A percentile compares a stretch with the other conserved stretches of the same genome.
These are phyloP conservation scores for Triticum monococcum DNA, from an alignment of 176 grass and related monocot genomes.

Conservation along the genomic window DNA sequence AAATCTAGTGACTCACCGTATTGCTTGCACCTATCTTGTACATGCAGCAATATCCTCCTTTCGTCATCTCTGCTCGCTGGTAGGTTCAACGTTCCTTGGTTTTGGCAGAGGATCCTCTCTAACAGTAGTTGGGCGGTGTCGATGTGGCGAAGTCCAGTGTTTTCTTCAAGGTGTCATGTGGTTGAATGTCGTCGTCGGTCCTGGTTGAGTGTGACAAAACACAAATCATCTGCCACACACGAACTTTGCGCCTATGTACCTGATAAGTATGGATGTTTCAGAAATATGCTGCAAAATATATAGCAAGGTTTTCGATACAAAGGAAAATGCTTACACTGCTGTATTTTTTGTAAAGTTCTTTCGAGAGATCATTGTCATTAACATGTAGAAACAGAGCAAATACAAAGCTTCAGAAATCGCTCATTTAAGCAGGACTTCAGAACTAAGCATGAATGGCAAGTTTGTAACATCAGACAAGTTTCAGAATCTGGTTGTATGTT, in stretches of 20 bases:
- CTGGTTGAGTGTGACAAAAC: slow-evolving; percentile 40
- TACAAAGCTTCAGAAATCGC: background rate
- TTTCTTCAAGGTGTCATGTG: no score
- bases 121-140: no score
- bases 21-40: no score
- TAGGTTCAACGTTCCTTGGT: no score
- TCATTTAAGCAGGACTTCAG: background rate
- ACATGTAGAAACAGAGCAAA: slow-evolving; percentile 49
- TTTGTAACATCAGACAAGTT: slow-evolving; percentile 15
- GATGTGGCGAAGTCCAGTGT: no score
- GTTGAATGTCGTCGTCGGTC: no score
- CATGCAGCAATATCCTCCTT: no score
- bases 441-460: background rate
- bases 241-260: slow-evolving; percentile 95
- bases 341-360: slow-evolving; percentile 98
- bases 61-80: no score
- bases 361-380: slow-evolving; percentile 86
- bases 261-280: slow-evolving; percentile 36
- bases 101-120: no score
- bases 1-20: no score
- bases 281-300: slow-evolving; percentile 40
- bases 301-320: background rate
- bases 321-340: slow-evolving; percentile 67
- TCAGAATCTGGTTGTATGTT: slow-evolving; percentile 1
- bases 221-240: slow-evolving; percentile 97